Evolutionary conservation across 176 grass and related monocot species (phyloP).

Genomic region (Urochloa ruziziensis): DNA sequence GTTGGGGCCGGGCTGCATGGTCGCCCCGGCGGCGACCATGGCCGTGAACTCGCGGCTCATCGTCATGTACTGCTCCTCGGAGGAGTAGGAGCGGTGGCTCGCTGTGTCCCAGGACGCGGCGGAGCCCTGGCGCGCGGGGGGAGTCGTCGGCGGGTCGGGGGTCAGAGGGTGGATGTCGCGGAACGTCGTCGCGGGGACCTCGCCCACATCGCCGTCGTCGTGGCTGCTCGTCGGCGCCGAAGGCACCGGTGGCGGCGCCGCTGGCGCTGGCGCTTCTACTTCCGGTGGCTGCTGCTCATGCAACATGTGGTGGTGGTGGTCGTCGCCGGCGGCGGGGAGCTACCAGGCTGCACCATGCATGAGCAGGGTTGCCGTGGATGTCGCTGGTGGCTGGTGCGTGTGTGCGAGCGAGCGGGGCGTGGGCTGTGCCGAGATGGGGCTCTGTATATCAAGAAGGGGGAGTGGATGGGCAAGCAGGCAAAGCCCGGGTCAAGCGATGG

Average conservation of each 20-base stretch:
- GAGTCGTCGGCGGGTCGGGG: slow-evolving; percentile 5
- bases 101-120: slow-evolving; percentile 51
- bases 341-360: slow-evolving; percentile 27
- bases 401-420: no score
- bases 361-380: not conserved
- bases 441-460: slow-evolving; percentile 15
- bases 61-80: slow-evolving; percentile 66
- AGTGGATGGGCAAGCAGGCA: not conserved
- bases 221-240: slow-evolving; percentile 1
- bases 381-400: not conserved
- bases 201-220: not conserved
- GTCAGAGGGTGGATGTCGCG: slow-evolving; percentile 80
- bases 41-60: slow-evolving; percentile 77
- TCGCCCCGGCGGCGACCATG: slow-evolving; percentile 74
- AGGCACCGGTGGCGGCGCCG: not conserved
- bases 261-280: not conserved
- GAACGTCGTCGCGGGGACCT: slow-evolving; percentile 34
- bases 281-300: slow-evolving; percentile 45
- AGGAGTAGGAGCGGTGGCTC: slow-evolving; percentile 58
- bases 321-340: slow-evolving; percentile 12
- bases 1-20: slow-evolving; percentile 31
- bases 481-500: not conserved
- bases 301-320: slow-evolving; percentile 43
- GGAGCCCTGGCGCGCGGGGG: slow-evolving; percentile 30
- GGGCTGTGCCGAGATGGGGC: not conserved